Base-by-base conservation (phyloP, 2,329 filamentous ascomycete species). In the Trichoderma brevicompactum region DNA sequence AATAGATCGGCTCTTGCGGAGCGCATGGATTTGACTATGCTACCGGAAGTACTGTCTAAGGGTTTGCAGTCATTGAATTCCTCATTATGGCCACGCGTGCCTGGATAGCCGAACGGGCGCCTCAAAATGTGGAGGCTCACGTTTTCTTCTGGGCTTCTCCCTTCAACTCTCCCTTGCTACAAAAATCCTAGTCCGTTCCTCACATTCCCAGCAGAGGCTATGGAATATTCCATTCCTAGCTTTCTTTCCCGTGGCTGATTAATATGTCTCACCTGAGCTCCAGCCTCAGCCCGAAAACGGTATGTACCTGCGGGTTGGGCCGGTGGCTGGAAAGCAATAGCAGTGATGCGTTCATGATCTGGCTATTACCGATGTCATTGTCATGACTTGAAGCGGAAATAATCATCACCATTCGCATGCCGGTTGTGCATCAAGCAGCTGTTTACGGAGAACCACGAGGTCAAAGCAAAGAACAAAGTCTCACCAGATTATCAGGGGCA, bases 201-300 rank as follows among this genome's bases (percentile, higher is more conserved):
- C 36, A 23, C 38, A 61, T 52, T 53, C 46, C n/a, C 48, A 10
- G 9, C 38, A 19, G 58, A 9, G 48, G 58, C 48, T 59, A 52
- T 44, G 23, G 58, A 52, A 34, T 52, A 62, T 62, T 36, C 48
- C 58, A 62, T 52, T 62, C 38, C 48, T 44, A 19, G 48, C 23
- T 10, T 7, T 38, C 48, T 1, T 5, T 23, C 6, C 9, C 12
- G 13, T 41, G 36, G 56, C 46, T 60, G 46, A 50, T 49, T 44
- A 62, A 52, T 34, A 23, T 53, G 58, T 62, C 58, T 62, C 23
- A 62, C 48, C 19, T 44, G 38, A 43, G 58, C 48, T 53, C 40
- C 28, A 62, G 38, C 38, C 46, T 62, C 28, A 19, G 6, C 28
- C 58, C 38, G 58, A 43, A 62, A 52, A 2, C 48, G 41, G 38